Conservation (phyloP, 257 asterid species). For the Salvia rosmarinus region DNA sequence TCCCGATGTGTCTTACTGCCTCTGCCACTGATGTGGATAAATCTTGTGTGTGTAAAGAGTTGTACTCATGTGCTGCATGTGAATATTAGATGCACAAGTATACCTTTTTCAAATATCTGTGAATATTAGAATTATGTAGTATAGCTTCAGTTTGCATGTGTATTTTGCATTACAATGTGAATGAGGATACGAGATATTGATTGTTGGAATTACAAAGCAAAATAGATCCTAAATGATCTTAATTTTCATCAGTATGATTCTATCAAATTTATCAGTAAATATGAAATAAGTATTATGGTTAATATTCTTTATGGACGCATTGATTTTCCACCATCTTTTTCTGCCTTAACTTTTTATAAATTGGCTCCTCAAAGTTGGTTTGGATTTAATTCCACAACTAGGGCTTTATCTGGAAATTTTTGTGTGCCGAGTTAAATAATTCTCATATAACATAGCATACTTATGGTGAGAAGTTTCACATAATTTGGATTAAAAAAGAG, state of each 20-base stretch:
- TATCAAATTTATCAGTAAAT: background rate
- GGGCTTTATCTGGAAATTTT: background rate
- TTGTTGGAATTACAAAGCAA: background rate
- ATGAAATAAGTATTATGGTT: background rate
- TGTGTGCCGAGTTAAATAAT: background rate
- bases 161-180: background rate
- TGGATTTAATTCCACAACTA: background rate
- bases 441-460: background rate
- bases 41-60: background rate
- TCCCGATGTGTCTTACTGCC: no score
- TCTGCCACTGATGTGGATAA: background rate
- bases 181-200: background rate
- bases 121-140: background rate
- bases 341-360: background rate
- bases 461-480: constrained; percentile 4
- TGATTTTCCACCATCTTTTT: background rate
- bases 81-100: constrained; percentile 12
- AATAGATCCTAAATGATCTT: background rate
- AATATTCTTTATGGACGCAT: background rate
- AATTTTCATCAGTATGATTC: background rate
- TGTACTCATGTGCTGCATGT: background rate
- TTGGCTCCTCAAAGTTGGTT: constrained; percentile 16
- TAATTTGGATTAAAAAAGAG: background rate
- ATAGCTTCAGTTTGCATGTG: constrained; percentile 1
- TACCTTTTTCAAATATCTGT: background rate